Base-by-base conservation (phyloP, 2,329 filamentous ascomycete species). In the Fusarium drepaniforme region DNA sequence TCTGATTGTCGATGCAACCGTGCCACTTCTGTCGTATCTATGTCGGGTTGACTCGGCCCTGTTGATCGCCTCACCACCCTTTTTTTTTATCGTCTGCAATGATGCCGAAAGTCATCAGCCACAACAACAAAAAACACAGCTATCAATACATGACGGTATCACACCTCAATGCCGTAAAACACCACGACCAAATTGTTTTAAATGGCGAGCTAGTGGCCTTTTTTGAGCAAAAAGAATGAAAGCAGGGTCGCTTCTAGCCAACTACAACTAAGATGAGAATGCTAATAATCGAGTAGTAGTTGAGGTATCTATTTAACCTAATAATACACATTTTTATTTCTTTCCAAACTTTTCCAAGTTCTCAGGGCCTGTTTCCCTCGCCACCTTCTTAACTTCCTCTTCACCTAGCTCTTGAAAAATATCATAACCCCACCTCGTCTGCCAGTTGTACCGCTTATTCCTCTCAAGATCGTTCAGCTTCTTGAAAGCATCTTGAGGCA, bases 401-500 rank as follows among this genome's bases (percentile, higher is more conserved):
- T 85, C 82, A 1, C 83, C 82, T 0, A 82, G 73, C 76, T 87
- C 84, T 28, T 84, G 82, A 68, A 86, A 87, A 33, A 87, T 86
- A 71, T 87, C 84, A 49, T 81, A 82, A 0, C 85, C 86, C 86
- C 84, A 86, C 15, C 80, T 72, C 6, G 80, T 76, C 18, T 83
- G 84, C 70, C 83, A 83, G 75, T 86, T 86, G 76, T 85, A 86
- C 0, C 86, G 75, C 79, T 85, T 84, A 63, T 85, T 79, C 64
- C 80, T 80, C 76, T 87, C 85, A 25, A 86, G 75, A 3, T 75
- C 78, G 60, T 84, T 81, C 15, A 87, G 71, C 73, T 81, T 78
- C 58, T 80, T 78, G 64, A 85, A 82, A 2, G 78, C 81, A 51
- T 83, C 82, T 9, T 78, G 79, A 3, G 84, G 80, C 30, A 86